Conservation (phyloP, 495 filamentous ascomycete genomes). For the Hyaloscypha variabilis region DNA sequence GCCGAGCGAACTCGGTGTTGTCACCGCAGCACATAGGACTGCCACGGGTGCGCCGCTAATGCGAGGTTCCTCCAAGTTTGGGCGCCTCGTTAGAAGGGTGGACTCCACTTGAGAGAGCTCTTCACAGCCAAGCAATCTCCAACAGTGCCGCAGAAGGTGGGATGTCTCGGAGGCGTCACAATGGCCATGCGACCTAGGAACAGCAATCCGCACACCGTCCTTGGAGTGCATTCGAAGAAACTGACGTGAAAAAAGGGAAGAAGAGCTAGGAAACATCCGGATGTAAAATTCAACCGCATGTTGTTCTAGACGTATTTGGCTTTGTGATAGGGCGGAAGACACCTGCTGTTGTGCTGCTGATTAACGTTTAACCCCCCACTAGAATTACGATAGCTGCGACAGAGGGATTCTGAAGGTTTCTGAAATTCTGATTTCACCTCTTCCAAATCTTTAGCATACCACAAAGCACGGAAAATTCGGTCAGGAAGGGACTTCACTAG, state of each 20-base stretch:
- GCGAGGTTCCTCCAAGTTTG: no score
- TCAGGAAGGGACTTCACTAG: no score
- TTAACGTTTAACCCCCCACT: conserved; percentile 25
- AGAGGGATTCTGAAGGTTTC: conserved; percentile 4
- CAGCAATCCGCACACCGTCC: conserved; percentile 2
- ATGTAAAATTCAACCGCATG: not conserved
- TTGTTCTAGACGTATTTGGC: not conserved
- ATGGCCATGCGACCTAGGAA: not conserved
- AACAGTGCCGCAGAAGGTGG: conserved; percentile 18
- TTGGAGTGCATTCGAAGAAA: not conserved
- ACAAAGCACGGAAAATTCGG: no score
- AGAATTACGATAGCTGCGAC: conserved; percentile 17
- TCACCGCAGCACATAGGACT: no score
- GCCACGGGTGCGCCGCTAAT: no score
- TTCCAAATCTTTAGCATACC: no score
- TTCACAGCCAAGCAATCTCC: no score
- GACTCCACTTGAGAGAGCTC: no score
- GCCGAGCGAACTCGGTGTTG: no score
- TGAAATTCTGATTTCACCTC: conserved; percentile 17
- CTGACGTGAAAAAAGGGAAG: not conserved
- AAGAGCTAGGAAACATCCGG: not conserved
- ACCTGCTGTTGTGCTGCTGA: conserved; percentile 12
- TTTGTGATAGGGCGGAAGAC: not conserved
- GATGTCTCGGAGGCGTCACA: conserved; percentile 8
- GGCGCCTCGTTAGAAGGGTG: no score